phyloP scores from a whole-genome alignment of 805 yeast genomes.

The Pichia scutulata region DNA sequence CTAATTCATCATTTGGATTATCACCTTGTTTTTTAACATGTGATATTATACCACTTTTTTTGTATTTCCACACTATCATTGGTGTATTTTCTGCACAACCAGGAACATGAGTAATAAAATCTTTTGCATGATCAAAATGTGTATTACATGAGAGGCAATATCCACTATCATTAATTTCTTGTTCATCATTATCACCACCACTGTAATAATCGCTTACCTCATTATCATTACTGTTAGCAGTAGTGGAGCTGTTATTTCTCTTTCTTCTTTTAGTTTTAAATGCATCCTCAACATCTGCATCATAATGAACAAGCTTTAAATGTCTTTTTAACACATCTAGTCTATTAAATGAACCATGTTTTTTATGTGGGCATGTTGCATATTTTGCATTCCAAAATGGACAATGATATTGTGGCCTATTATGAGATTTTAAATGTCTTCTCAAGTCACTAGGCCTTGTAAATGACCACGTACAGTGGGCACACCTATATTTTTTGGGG shows the following conservation, averaged over 20 bases:
- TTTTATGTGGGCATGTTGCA: slow-evolving; percentile 61
- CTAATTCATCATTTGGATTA: slow-evolving; percentile 2
- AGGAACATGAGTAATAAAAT: slow-evolving; percentile 57
- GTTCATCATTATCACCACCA: slow-evolving; percentile 2
- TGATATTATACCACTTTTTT: slow-evolving; percentile 26
- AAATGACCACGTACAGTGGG: slow-evolving; percentile 60
- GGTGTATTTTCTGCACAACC: slow-evolving; percentile 45
- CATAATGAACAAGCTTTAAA: slow-evolving; percentile 59
- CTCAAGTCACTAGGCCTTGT: slow-evolving; percentile 61
- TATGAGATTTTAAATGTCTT: slow-evolving; percentile 60
- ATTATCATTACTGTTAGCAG: slow-evolving; percentile 22
- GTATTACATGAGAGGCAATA: slow-evolving; percentile 60
- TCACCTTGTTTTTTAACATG: slow-evolving; percentile 21
- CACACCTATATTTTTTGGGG: slow-evolving; percentile 28
- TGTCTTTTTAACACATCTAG: slow-evolving; percentile 72
- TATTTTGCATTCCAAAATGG: slow-evolving; percentile 61
- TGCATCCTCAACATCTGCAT: slow-evolving; percentile 23
- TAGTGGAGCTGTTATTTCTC: not conserved
- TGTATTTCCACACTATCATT: slow-evolving; percentile 28
- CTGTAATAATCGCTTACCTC: slow-evolving; percentile 16
- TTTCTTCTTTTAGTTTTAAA: not conserved
- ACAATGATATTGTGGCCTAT: slow-evolving; percentile 58
- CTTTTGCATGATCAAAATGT: slow-evolving; percentile 45
- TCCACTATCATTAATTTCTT: slow-evolving; percentile 41
- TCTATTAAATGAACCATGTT: slow-evolving; percentile 68